These are phyloP conservation scores for Taphrina communis DNA, from an alignment of 1,139 yeast species.

Conservation along the genomic window DNA sequence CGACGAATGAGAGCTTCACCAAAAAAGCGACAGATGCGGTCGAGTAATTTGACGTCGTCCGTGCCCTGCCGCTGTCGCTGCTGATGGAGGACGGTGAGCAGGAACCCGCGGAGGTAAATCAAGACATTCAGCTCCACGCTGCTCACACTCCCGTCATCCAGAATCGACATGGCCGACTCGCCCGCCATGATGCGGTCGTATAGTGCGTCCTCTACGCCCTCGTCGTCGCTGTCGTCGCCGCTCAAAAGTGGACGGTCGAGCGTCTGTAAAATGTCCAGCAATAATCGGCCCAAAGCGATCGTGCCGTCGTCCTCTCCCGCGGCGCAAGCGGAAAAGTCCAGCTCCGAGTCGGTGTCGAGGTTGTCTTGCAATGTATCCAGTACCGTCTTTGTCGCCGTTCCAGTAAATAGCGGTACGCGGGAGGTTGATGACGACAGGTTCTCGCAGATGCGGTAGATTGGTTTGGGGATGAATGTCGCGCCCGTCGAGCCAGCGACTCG, in stretches of 20 bases:
- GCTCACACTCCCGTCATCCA: conserved; percentile 37
- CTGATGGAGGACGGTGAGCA: conserved; percentile 6
- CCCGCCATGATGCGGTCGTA: conserved; percentile 27
- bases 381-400: conserved; percentile 2
- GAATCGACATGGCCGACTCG: conserved; percentile 19
- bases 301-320: not conserved
- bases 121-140: conserved; percentile 30
- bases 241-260: conserved; percentile 30
- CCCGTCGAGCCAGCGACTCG: not conserved
- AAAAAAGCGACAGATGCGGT: conserved; percentile 10
- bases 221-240: too few relatives aligned
- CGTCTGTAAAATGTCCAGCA: conserved; percentile 20
- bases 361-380: conserved; percentile 18
- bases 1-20: conserved; percentile 3
- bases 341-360: conserved; percentile 22
- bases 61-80: not conserved
- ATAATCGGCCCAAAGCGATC: conserved; percentile 15
- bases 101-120: conserved; percentile 35
- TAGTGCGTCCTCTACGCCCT: conserved; percentile 2
- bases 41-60: conserved; percentile 6
- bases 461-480: conserved; percentile 25
- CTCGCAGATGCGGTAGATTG: conserved; percentile 39
- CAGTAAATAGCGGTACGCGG: conserved; percentile 8
- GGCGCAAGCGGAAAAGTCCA: not conserved
- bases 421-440: conserved; percentile 12